Evolutionary conservation across 306 rosid species (phyloP).

Genomic region (Rosa lucieae): DNA sequence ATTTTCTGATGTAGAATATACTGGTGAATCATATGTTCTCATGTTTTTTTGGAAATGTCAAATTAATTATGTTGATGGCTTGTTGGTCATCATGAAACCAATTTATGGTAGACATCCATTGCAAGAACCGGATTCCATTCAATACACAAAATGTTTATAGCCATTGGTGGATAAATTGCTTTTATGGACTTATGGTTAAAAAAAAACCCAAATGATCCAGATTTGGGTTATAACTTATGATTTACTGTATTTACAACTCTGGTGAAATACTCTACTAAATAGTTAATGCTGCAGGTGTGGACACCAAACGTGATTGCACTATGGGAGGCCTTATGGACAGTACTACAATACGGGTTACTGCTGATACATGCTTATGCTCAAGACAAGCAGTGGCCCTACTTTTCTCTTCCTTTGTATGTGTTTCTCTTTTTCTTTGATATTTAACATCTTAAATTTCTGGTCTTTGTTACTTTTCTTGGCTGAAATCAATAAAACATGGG

Average conservation of each 20-base stretch:
- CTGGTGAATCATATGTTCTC: background rate
- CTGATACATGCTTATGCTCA: conserved; percentile 95
- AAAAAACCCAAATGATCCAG: background rate
- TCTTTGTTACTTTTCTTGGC: conserved; percentile 16
- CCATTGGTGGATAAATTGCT: background rate
- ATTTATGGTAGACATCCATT: background rate
- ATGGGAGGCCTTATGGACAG: conserved; percentile 93
- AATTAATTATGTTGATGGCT: background rate
- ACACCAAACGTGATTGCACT: conserved; percentile 85
- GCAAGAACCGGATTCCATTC: background rate
- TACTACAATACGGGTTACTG: conserved; percentile 75
- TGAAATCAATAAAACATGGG: conserved; percentile 8
- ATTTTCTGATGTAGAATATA: background rate
- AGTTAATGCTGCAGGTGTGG: conserved; percentile 67
- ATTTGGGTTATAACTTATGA: conserved; percentile 1
- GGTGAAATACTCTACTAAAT: conserved; percentile 13
- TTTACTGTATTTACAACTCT: conserved; percentile 15
- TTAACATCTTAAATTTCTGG: conserved; percentile 2
- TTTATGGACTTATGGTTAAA: background rate
- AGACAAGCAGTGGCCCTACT: conserved; percentile 93
- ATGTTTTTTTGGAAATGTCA: background rate
- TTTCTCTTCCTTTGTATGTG: conserved; percentile 81
- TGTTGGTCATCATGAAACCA: background rate
- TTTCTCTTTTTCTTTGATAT: background rate
- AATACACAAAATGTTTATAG: background rate